Conservation (phyloP, 192 early-diverging fungal species). For the Backusella morwellensis region DNA sequence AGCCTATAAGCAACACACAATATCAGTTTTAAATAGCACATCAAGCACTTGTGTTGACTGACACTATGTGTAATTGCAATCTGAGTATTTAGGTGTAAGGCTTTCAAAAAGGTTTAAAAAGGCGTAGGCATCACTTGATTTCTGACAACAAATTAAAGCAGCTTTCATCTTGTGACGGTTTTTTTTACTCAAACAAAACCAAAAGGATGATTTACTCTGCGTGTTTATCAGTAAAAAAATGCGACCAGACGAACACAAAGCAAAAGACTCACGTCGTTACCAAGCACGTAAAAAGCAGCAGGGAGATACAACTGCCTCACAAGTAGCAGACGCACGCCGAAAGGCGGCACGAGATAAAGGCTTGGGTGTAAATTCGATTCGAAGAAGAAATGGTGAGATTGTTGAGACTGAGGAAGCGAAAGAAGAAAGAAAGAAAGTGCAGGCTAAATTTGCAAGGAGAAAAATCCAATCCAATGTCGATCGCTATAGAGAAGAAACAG, state of each 20-base stretch:
- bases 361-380: slow-evolving; percentile 19
- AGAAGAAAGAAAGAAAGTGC: not conserved
- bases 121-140: too few relatives aligned
- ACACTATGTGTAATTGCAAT: too few relatives aligned
- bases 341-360: slow-evolving; percentile 18
- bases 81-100: too few relatives aligned
- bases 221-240: not conserved
- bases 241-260: slow-evolving; percentile 37
- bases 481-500: slow-evolving; percentile 26
- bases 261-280: slow-evolving; percentile 30
- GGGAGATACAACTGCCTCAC: slow-evolving; percentile 21
- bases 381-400: slow-evolving; percentile 29
- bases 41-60: too few relatives aligned
- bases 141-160: too few relatives aligned
- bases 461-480: slow-evolving; percentile 26
- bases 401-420: not conserved
- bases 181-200: not conserved
- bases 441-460: slow-evolving; percentile 21
- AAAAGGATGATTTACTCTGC: not conserved
- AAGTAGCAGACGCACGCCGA: slow-evolving; percentile 17
- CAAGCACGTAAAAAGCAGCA: slow-evolving; percentile 27
- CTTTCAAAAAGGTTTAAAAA: too few relatives aligned
- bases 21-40: too few relatives aligned
- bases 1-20: too few relatives aligned
- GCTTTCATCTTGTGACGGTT: too few relatives aligned